Evolutionary conservation across 192 early-diverging fungal genomes (phyloP), one percentile per base, ranked within the genome.

Genomic region (Dimargaris xerosporica): DNA sequence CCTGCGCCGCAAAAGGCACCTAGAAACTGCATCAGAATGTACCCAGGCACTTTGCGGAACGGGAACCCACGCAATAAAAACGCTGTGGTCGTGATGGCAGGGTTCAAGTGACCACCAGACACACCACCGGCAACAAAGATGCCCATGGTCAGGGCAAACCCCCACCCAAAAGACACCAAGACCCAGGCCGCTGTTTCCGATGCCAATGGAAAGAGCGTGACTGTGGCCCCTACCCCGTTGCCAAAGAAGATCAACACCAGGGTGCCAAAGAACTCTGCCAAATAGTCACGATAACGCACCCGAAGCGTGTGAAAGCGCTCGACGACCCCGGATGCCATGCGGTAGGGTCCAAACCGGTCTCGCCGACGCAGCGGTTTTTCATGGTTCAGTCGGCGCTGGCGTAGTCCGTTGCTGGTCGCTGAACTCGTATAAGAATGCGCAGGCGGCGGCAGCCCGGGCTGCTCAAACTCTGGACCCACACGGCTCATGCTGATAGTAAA

Each of bases 81-180:
- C 59, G 82, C 74, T 7, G 82, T 73, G 39, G 88, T 69, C 5
- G 86, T 83, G 45, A 90, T 82, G 1, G 86, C 86, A 25, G 88
- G 88, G 72, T 90, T 90, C 58, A 90, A 61, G 66, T 90, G 88
- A 19, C 75, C 88, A 43, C 88, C 86, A 16, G 85, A 87, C 17
- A 86, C 64, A 51, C 79, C 78, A 63, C 82, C 82, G 45, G 73
- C 69, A 66, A 79, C 71, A 65, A 79, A 80, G 48, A 88, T 70
- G 44, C 74, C 85, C 65, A 82, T 78, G 34, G 78, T 70, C 60
- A 88, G 70, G 11, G 82, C 80, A 30, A 88, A 54, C 53, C 79
- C 84, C 80, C 76, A 85, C 28, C 80, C 78, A 30, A 85, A 74
- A 28, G 75, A 73, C 44, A 85, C 66, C 30, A 78, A 71, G 61